These are phyloP conservation scores for Moringa oleifera DNA, from an alignment of 345 rosid species.

Conservation along the genomic window DNA sequence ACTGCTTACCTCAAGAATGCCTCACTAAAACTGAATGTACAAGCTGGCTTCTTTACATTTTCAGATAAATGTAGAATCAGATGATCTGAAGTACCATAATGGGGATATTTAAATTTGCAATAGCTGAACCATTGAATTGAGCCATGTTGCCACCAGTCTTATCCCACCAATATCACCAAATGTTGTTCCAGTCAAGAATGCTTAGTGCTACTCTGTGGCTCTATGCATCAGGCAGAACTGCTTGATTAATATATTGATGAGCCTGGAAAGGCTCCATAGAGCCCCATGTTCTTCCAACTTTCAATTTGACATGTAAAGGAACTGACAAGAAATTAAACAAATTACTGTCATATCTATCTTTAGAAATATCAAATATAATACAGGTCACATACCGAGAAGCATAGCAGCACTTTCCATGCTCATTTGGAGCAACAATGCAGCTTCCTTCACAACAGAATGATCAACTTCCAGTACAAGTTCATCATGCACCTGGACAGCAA, in stretches of 20 bases:
- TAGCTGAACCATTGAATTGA: background rate
- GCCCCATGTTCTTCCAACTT: conserved; percentile 95
- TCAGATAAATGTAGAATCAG: conserved; percentile 7
- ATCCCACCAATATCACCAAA: conserved; percentile 4
- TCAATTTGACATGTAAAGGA: conserved; percentile 79
- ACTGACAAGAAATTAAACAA: conserved; percentile 35
- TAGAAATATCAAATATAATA: conserved; percentile 1
- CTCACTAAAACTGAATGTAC: background rate
- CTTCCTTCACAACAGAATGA: conserved; percentile 66
- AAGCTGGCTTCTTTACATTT: conserved; percentile 12
- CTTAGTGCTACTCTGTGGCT: conserved; percentile 1
- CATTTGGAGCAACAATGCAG: conserved; percentile 49
- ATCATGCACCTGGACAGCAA: conserved; percentile 67
- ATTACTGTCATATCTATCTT: background rate
- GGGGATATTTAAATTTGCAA: background rate
- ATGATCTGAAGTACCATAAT: background rate
- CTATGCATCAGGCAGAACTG: conserved; percentile 22
- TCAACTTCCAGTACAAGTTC: conserved; percentile 88
- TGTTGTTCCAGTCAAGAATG: conserved; percentile 5
- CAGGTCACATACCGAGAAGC: conserved; percentile 53
- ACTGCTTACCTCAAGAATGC: background rate
- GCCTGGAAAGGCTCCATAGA: conserved; percentile 58
- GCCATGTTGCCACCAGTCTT: conserved; percentile 12
- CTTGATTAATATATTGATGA: conserved; percentile 27
- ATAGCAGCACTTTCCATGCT: conserved; percentile 82